Base-by-base conservation (phyloP, 495 filamentous ascomycete genomes). In the Neurospora sp. region DNA sequence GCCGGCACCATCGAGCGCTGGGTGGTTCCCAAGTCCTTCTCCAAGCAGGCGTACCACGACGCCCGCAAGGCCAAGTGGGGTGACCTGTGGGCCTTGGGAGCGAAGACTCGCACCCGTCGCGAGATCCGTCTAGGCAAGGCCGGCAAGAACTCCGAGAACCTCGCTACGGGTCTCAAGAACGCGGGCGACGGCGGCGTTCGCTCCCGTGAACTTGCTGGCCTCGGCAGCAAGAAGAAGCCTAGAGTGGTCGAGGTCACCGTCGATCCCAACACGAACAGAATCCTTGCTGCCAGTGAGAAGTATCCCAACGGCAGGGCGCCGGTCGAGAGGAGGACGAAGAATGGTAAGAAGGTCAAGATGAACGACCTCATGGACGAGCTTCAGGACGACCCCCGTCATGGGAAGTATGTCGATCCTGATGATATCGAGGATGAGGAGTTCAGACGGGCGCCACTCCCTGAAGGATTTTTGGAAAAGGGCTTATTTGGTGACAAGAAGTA, bases 21-120 rank as follows among this genome's bases (percentile, higher is more conserved):
- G 96, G 93, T 90, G 0, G 90, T 99, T 0, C 92, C 96, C 2
- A 90, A 89, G 72, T 93, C 90, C 46, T 96, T 90, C 81, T 90
- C 91, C 74, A 90, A 88, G 72, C 87, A 90, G 75, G 93, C 93
- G 4, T 98, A 92, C 83, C 91, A 90, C 62, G 96, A 99, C 78
- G 96, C 96, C 38, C 89, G 95, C 73, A 99, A 99, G 80, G 87
- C 91, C 0, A 81, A 81, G 44, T 98, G 96, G 96, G 96, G 96
- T 59, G 96, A 99, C 81, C 83, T 98, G 23, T 99, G 96, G 96
- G 94, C 94, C 7, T 85, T 99, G 4, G 96, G 95, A 1, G 94
- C 94, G 8, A 99, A 98, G 87, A 96, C 93, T 0, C 86, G 93
- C 54, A 86, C 90, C 2, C 75, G 76, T 4, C 84, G 92, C 72